Evolutionary conservation across 2,329 filamentous ascomycete genomes (phyloP).

Genomic region (Penicillium sp.): DNA sequence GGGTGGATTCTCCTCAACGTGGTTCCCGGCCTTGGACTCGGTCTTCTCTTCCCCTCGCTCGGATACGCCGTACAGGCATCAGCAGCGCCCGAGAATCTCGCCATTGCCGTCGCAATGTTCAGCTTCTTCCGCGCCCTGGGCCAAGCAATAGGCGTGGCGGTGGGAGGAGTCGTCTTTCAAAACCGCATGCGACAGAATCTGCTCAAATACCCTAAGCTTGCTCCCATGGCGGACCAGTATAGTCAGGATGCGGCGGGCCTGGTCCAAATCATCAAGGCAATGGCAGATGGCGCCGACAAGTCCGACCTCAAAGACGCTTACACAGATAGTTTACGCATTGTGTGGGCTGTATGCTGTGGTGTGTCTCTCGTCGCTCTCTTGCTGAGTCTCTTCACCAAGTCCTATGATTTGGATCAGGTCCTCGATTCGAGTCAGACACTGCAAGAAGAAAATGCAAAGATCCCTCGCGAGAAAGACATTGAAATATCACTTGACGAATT

Average conservation of each 20-base stretch:
- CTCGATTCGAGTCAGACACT: slow-evolving; percentile 32
- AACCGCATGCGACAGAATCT: slow-evolving; percentile 55
- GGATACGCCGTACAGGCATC: slow-evolving; percentile 59
- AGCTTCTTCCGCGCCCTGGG: slow-evolving; percentile 62
- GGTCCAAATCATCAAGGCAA: slow-evolving; percentile 52
- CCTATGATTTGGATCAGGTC: slow-evolving; percentile 37
- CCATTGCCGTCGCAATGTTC: slow-evolving; percentile 59
- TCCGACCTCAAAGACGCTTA: slow-evolving; percentile 48
- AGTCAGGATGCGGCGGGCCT: slow-evolving; percentile 54
- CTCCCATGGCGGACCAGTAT: slow-evolving; percentile 44
- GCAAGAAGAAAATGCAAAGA: slow-evolving; percentile 5
- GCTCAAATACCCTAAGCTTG: slow-evolving; percentile 44
- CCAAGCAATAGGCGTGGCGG: slow-evolving; percentile 59
- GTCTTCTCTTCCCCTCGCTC: slow-evolving; percentile 61
- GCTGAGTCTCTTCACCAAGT: slow-evolving; percentile 49
- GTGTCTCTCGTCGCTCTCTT: slow-evolving; percentile 49
- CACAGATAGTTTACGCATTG: slow-evolving; percentile 48
- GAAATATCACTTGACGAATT: slow-evolving; percentile 7
- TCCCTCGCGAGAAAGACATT: slow-evolving; percentile 13
- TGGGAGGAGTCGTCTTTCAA: slow-evolving; percentile 65
- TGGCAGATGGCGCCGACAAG: slow-evolving; percentile 42
- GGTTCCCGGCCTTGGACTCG: slow-evolving; percentile 55
- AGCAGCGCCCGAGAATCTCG: slow-evolving; percentile 51
- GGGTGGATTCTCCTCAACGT: slow-evolving; percentile 58
- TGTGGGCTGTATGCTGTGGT: slow-evolving; percentile 53